These are phyloP conservation scores for Sporothrix phasma DNA, from an alignment of 2,329 filamentous ascomycete species.

Conservation along the genomic window DNA sequence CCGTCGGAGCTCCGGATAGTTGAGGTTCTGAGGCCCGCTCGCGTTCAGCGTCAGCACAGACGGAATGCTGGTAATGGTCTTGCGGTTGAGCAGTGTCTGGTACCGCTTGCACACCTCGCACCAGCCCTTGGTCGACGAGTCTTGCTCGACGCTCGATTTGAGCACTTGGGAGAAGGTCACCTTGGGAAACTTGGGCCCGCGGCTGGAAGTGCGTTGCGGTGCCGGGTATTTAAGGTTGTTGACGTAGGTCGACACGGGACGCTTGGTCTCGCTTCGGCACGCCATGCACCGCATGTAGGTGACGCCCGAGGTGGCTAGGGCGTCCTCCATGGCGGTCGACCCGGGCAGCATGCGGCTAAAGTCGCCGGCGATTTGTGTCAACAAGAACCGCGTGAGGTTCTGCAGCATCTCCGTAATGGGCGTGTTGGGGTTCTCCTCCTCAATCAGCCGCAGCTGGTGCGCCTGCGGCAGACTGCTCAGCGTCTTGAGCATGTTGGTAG, in stretches of 20 bases:
- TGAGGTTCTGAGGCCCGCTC: conserved; percentile 40
- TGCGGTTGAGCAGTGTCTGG: conserved; percentile 75
- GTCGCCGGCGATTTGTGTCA: conserved; percentile 71
- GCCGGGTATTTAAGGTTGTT: conserved; percentile 78
- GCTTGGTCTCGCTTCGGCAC: conserved; percentile 76
- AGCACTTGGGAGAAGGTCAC: conserved; percentile 79
- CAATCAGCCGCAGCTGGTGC: conserved; percentile 66
- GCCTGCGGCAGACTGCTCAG: conserved; percentile 76
- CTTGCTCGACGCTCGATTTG: conserved; percentile 84
- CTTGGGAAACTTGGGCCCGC: conserved; percentile 42
- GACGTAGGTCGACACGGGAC: conserved; percentile 67
- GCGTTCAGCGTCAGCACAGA: conserved; percentile 85
- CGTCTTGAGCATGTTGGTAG: conserved; percentile 86
- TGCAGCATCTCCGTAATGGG: conserved; percentile 77
- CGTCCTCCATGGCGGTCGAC: conserved; percentile 59
- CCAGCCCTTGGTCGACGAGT: conserved; percentile 85
- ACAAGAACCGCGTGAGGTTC: conserved; percentile 71
- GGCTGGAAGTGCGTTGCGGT: conserved; percentile 25
- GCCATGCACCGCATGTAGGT: conserved; percentile 73
- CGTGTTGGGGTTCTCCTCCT: conserved; percentile 67
- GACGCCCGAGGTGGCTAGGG: conserved; percentile 60
- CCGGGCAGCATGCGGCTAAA: conserved; percentile 57
- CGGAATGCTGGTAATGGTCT: conserved; percentile 73
- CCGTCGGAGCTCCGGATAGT: conserved; percentile 59
- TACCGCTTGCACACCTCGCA: conserved; percentile 86